Base-by-base conservation (phyloP, 129 eudicot species). In the Pittosporum tobira region DNA sequence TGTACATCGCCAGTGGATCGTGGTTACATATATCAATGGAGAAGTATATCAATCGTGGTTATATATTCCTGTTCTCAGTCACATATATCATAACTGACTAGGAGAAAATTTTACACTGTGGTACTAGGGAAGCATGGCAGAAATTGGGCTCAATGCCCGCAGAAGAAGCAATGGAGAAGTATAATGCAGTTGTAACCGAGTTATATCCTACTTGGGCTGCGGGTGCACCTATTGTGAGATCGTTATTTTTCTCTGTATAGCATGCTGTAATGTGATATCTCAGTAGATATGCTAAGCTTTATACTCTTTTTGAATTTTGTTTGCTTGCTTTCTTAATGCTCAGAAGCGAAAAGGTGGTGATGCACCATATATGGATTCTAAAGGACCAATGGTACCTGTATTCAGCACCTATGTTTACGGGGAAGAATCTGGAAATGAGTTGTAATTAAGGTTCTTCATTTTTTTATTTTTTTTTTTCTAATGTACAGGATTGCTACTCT, bases 341-440 rank as follows among this genome's bases (percentile, higher is more conserved):
- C 81, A 81, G 89, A 78, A 84, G 72, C 72, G 37, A 61, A 74
- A 62, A 63, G 71, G 65, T 63, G 82, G 52, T 29, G 81, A 75
- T 57, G 59, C 63, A 60, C 57, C 73, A 34, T 71, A 60, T 73
- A 61, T 72, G 3, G 90, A 80, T 42, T 65, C 83, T 49, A 78
- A 70, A 50, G 78, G 81, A 74, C 96, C 94, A n/a, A 88, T 88
- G 87, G 96, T 94, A 77, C 94, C 96, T 70, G 94, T 88, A 61
- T 88, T 88, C 73, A 88, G 96, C 76, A 55, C 80, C 49, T 78
- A 76, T 68, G 94, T 59, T n/a, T n/a, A n/a, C n/a, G 84, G 70
- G 30, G 37, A 64, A 56, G 87, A 88, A n/a, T n/a, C n/a, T n/a
- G n/a, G n/a, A n/a, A n/a, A n/a, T n/a, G n/a, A n/a, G n/a, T n/a